These are phyloP conservation scores for Cenchrus purpureus DNA, from an alignment of 176 grass and related monocot species.

Conservation along the genomic window DNA sequence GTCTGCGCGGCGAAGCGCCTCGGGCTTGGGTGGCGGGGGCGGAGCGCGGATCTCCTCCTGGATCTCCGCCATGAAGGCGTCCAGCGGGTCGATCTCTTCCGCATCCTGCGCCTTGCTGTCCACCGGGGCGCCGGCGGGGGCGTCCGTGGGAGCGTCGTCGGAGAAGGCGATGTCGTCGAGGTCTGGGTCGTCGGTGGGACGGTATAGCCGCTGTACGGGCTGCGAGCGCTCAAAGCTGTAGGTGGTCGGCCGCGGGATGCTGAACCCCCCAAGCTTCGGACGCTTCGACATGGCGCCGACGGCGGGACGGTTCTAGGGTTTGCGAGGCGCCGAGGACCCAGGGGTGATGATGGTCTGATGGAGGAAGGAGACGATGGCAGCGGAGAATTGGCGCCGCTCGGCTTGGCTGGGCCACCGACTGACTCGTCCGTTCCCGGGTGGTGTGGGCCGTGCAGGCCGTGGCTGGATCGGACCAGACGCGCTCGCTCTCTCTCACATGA, in stretches of 20 bases:
- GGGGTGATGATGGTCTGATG: background rate
- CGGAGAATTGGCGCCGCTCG: conserved; percentile 35
- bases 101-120: conserved; percentile 45
- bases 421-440: conserved; percentile 1
- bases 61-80: conserved; percentile 97
- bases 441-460: conserved; percentile 34
- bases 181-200: conserved; percentile 76
- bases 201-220: conserved; percentile 70
- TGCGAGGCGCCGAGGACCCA: background rate
- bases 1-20: conserved; percentile 54
- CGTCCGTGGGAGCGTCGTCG: conserved; percentile 50
- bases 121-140: background rate
- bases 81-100: conserved; percentile 90
- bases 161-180: conserved; percentile 92
- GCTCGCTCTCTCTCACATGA: no score
- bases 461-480: background rate
- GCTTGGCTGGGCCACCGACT: conserved; percentile 23
- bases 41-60: conserved; percentile 85
- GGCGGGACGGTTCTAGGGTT: conserved; percentile 38
- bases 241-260: conserved; percentile 68
- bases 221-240: conserved; percentile 88
- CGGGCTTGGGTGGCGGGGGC: conserved; percentile 46
- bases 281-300: conserved; percentile 79
- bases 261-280: conserved; percentile 83
- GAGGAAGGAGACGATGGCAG: conserved; percentile 29